phyloP scores from a whole-genome alignment of 192 early-diverging fungal genomes.

The Rhizophagus clarus region DNA sequence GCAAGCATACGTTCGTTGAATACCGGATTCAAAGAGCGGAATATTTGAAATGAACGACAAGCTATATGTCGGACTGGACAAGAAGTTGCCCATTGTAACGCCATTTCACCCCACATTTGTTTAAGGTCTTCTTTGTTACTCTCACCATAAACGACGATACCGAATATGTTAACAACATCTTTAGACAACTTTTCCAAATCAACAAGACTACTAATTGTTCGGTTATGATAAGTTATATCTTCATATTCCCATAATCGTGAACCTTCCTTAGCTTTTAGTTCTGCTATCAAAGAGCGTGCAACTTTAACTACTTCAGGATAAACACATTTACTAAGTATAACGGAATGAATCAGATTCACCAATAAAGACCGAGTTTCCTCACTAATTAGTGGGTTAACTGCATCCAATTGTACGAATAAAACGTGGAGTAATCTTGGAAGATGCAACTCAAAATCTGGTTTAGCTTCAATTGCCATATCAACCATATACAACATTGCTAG shows the following conservation, averaged over 20 bases:
- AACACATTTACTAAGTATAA: constrained; percentile 62
- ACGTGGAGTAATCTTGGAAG: constrained; percentile 75
- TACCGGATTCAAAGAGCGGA: constrained; percentile 68
- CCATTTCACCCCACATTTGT: constrained; percentile 78
- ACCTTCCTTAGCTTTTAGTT: constrained; percentile 67
- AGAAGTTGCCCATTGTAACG: constrained; percentile 79
- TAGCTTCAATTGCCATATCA: constrained; percentile 78
- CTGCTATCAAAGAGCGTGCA: constrained; percentile 48
- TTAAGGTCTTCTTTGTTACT: constrained; percentile 50
- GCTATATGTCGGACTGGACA: constrained; percentile 88
- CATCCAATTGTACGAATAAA: constrained; percentile 83
- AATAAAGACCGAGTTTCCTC: constrained; percentile 75
- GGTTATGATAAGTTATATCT: constrained; percentile 64
- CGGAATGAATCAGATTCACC: constrained; percentile 75
- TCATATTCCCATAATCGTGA: constrained; percentile 81
- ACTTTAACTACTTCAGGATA: constrained; percentile 53
- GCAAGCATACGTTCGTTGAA: constrained; percentile 76
- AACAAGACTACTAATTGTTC: constrained; percentile 42
- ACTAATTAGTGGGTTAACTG: constrained; percentile 72
- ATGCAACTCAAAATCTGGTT: constrained; percentile 59
- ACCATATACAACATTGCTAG: constrained; percentile 78
- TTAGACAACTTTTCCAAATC: constrained; percentile 57
- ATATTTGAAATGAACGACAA: constrained; percentile 83
- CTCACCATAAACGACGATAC: constrained; percentile 15
- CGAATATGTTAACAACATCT: constrained; percentile 51